Conservation (phyloP, 441 rosid genomes). For the Hypseocharis bilobata region DNA sequence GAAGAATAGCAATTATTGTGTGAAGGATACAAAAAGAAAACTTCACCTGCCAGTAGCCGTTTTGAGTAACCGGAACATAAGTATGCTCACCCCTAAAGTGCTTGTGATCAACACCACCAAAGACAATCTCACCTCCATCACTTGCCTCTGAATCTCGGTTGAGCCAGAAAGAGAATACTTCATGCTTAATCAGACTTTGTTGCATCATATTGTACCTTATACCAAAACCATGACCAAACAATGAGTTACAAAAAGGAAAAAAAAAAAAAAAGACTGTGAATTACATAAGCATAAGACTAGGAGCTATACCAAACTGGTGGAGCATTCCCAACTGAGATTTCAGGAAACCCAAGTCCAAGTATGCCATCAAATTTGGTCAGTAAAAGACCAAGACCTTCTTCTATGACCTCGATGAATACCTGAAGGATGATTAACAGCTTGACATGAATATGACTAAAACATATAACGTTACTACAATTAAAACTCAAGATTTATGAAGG, state of each 20-base stretch:
- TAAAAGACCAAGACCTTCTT: constrained; percentile 45
- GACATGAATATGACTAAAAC: neutral
- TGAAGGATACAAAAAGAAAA: neutral
- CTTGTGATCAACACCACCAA: constrained; percentile 61
- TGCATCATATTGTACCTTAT: constrained; percentile 60
- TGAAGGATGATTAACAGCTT: constrained; percentile 15
- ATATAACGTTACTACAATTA: neutral
- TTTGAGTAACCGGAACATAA: constrained; percentile 51
- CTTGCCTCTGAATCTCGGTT: constrained; percentile 39
- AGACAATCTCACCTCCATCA: constrained; percentile 70
- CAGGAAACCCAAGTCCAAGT: constrained; percentile 70
- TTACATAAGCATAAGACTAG: too few relatives aligned
- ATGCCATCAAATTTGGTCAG: constrained; percentile 72
- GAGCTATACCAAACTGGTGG: constrained; percentile 54
- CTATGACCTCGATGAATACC: constrained; percentile 70
- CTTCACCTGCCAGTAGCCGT: constrained; percentile 78
- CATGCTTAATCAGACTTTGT: constrained; percentile 43
- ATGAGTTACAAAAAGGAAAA: too few relatives aligned
- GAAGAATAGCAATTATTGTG: neutral
- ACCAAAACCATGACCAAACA: too few relatives aligned
- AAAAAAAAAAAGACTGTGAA: too few relatives aligned
- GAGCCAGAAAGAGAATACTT: constrained; percentile 72
- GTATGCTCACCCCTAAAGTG: constrained; percentile 61
- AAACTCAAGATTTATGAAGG: neutral
- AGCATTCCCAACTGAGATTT: constrained; percentile 57